Conservation (phyloP, 2,329 filamentous ascomycete species). For the Proliferodiscus dingleyae region DNA sequence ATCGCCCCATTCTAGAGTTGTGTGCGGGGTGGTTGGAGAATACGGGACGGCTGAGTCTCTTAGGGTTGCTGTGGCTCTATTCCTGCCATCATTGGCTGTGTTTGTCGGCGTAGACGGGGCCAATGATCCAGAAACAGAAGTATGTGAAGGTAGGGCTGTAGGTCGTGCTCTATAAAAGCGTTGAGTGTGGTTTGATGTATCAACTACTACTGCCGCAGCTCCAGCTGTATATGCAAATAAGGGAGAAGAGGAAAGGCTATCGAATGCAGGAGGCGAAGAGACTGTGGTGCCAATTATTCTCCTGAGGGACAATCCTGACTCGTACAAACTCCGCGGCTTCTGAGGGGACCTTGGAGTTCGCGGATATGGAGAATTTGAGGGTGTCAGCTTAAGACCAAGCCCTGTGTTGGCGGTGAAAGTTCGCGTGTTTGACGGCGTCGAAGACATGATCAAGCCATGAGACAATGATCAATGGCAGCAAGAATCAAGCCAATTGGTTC, state of each 20-base stretch:
- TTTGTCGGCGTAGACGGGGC: conserved; percentile 50
- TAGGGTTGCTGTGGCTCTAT: conserved; percentile 46
- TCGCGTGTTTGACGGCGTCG: conserved; percentile 30
- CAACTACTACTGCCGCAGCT: conserved; percentile 85
- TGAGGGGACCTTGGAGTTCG: conserved; percentile 59
- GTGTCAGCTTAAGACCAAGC: conserved; percentile 58
- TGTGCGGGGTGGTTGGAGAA: conserved; percentile 32
- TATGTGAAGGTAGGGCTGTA: conserved; percentile 60
- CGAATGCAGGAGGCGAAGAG: conserved; percentile 78
- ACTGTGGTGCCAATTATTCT: conserved; percentile 91
- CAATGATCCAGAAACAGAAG: conserved; percentile 47
- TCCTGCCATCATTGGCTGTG: conserved; percentile 61
- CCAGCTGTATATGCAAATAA: conserved; percentile 88
- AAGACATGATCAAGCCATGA: conserved; percentile 33
- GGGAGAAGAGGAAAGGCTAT: conserved; percentile 63
- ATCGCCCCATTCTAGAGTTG: conserved; percentile 53
- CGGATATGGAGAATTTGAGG: conserved; percentile 69
- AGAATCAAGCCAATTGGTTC: background rate
- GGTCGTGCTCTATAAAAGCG: conserved; percentile 89
- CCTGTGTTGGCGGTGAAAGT: conserved; percentile 29
- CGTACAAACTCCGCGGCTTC: conserved; percentile 41
- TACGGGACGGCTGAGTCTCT: conserved; percentile 40
- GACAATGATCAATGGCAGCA: conserved; percentile 14
- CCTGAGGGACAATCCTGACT: conserved; percentile 65
- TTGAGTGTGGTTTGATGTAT: conserved; percentile 60